Base-by-base conservation (phyloP, 2,329 filamentous ascomycete genomes). In the Trichoderma citrinoviride region DNA sequence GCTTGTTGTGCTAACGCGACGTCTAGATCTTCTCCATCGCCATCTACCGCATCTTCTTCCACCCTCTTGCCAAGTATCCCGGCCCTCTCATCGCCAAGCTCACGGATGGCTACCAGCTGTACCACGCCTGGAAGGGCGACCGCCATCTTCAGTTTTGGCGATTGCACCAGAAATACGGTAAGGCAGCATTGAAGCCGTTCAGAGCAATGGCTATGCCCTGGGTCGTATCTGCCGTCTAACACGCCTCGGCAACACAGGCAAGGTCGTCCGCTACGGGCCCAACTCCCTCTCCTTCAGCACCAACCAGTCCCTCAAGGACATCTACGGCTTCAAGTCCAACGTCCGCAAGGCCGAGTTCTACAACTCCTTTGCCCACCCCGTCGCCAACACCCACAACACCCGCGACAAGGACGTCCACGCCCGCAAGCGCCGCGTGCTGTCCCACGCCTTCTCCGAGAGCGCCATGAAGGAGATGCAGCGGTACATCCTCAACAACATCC, bases 281-380 rank as follows among this genome's bases (percentile, higher is more conserved):
- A 92, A 92, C 75, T 86, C 85, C 66, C 79, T 96, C 47, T 91
- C 88, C 1, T 86, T 96, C 79, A 94, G 95, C 81, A 88, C 87
- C 62, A 84, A 84, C 67, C 83, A 83, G 7, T 89, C 90, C 0
- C 79, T 91, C 65, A 86, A 86, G 73, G 83, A 87, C 19, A 88
- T 90, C 67, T 88, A 89, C 76, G 85, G 87, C 68, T 86, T 87
- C 78, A 80, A 81, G 55, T 76, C 84, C 73, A 88, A 88, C 66
- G 85, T 89, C 33, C 79, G 83, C 75, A 91, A 92, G 77, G 83
- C 88, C 46, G 83, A 87, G 69, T 91, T 91, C 78, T 92, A 92
- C 78, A 84, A 90, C 68, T 87, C 87, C 46, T 91, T 91, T 73
- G 87, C 87, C 1, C 87, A 90, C 64, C 89, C 88, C 17, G 85